Percentiles rank a stretch among this genome's conserved stretches.
Conservation (phyloP, 192 early-diverging fungal species). For the Kickxella alabastrina region DNA sequence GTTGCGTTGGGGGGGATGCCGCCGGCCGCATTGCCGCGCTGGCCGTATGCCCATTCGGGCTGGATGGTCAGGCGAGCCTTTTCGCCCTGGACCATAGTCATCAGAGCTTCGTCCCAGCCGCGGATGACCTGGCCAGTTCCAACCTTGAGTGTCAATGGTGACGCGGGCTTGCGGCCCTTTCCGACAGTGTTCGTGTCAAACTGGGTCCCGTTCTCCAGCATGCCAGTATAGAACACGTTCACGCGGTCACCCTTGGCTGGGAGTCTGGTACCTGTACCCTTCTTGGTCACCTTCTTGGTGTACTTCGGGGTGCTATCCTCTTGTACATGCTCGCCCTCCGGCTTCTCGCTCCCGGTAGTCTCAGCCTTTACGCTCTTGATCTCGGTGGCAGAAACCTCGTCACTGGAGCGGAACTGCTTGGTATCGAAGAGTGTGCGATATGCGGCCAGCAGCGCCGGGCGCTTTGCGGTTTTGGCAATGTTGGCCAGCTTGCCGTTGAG, state of each 20-base stretch:
- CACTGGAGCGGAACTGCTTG: conserved; percentile 54
- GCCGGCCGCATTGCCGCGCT: conserved; percentile 59
- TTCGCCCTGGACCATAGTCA: conserved; percentile 85
- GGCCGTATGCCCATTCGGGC: conserved; percentile 83
- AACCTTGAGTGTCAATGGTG: conserved; percentile 72
- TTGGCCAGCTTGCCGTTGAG: conserved; percentile 67
- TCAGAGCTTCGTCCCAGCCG: conserved; percentile 82
- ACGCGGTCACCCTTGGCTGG: conserved; percentile 73
- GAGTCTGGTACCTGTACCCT: conserved; percentile 56
- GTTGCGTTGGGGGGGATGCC: conserved; percentile 77
- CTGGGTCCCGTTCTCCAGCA: conserved; percentile 63
- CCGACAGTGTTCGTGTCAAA: conserved; percentile 64
- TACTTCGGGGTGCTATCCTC: conserved; percentile 54
- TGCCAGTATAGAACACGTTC: conserved; percentile 63
- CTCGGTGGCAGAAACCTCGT: conserved; percentile 29
- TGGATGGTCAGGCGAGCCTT: conserved; percentile 75
- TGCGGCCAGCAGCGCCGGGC: conserved; percentile 57
- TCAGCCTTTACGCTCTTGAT: conserved; percentile 36
- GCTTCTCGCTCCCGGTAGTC: conserved; percentile 1
- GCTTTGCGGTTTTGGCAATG: conserved; percentile 68
- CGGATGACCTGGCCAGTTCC: conserved; percentile 95
- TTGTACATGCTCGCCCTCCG: conserved; percentile 13
- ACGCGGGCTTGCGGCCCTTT: conserved; percentile 60
- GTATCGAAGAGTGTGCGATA: conserved; percentile 63
- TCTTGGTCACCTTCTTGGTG: conserved; percentile 60